phyloP scores from a whole-genome alignment of 139 green algal genomes.

The Chlamydomonas sphaeroides region DNA sequence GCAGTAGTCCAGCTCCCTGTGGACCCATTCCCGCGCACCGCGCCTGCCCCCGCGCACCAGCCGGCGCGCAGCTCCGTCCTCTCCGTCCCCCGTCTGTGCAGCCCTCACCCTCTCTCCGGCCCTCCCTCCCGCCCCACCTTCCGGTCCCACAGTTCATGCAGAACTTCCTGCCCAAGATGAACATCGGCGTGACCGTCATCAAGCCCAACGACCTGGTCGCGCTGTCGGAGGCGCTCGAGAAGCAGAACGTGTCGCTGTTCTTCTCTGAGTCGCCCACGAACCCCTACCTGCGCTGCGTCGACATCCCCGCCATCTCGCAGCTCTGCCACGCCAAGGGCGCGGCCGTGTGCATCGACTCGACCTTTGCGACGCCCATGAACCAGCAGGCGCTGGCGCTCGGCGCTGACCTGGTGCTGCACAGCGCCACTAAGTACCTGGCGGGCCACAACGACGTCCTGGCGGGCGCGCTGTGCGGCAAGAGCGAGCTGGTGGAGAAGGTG shows the following conservation, averaged over 20 bases:
- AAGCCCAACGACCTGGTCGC: slow-evolving; percentile 91
- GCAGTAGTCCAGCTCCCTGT: no score
- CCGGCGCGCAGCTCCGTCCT: no score
- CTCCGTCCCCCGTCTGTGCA: no score
- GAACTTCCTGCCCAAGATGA: slow-evolving; percentile 97
- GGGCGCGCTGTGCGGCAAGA: slow-evolving; percentile 82
- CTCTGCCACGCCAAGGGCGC: slow-evolving; percentile 80
- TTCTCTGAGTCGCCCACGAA: slow-evolving; percentile 99
- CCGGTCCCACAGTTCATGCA: slow-evolving; percentile 87
- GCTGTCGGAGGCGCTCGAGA: slow-evolving; percentile 77
- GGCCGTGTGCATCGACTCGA: slow-evolving; percentile 94
- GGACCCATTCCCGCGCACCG: no score
- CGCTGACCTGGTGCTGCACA: slow-evolving; percentile 98
- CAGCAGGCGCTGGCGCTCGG: slow-evolving; percentile 80
- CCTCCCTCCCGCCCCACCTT: no score
- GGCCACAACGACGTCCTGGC: slow-evolving; percentile 99
- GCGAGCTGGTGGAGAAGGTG: slow-evolving; percentile 84
- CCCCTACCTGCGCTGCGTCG: slow-evolving; percentile 98
- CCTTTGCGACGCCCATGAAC: slow-evolving; percentile 97
- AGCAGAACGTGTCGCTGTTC: slow-evolving; percentile 85
- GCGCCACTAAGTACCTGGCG: slow-evolving; percentile 97
- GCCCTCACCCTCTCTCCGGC: no score
- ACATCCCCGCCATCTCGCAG: slow-evolving; percentile 85
- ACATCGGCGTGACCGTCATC: slow-evolving; percentile 89
- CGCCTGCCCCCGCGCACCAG: no score